A percentile compares a stretch with the other conserved stretches of the same genome.
These are phyloP conservation scores for Colletotrichum euphorbiae DNA, from an alignment of 2,329 filamentous ascomycete genomes.

Conservation along the genomic window DNA sequence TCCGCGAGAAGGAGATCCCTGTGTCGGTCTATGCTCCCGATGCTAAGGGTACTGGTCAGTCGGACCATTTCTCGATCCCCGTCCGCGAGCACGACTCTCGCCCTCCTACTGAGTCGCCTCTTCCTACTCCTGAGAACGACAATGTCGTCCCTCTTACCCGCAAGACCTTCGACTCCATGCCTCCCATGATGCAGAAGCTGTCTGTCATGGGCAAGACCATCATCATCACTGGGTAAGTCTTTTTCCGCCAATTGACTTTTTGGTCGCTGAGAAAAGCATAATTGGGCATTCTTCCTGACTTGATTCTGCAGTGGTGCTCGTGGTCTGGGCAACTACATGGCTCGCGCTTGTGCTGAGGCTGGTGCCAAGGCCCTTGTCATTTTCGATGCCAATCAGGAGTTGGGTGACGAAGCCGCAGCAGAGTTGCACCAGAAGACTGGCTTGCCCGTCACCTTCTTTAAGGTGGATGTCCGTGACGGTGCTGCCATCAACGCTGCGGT, in stretches of 20 bases:
- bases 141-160: slow-evolving; percentile 64
- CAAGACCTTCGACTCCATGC: slow-evolving; percentile 63
- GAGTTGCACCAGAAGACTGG: slow-evolving; percentile 79
- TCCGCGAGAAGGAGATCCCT: slow-evolving; percentile 68
- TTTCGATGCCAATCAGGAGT: slow-evolving; percentile 81
- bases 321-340: slow-evolving; percentile 84
- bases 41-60: slow-evolving; percentile 56
- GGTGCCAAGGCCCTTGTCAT: slow-evolving; percentile 80
- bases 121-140: slow-evolving; percentile 57
- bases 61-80: slow-evolving; percentile 67
- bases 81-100: slow-evolving; percentile 56
- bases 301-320: slow-evolving; percentile 70
- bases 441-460: slow-evolving; percentile 80
- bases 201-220: slow-evolving; percentile 77
- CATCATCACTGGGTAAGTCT: slow-evolving; percentile 75
- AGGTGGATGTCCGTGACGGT: slow-evolving; percentile 81
- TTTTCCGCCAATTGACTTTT: slow-evolving; percentile 3
- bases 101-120: slow-evolving; percentile 55
- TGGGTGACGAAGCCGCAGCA: slow-evolving; percentile 76
- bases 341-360: slow-evolving; percentile 79
- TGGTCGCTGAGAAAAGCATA: background rate
- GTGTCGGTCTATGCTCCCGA: slow-evolving; percentile 65
- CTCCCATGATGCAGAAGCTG: slow-evolving; percentile 76
- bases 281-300: slow-evolving; percentile 24
- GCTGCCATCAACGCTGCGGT: slow-evolving; percentile 77